Percentiles rank a stretch among this genome's conserved stretches.
Evolutionary conservation across 371 early-diverging fungal species (phyloP).

Genomic region (Rhizopus arrhizus): DNA sequence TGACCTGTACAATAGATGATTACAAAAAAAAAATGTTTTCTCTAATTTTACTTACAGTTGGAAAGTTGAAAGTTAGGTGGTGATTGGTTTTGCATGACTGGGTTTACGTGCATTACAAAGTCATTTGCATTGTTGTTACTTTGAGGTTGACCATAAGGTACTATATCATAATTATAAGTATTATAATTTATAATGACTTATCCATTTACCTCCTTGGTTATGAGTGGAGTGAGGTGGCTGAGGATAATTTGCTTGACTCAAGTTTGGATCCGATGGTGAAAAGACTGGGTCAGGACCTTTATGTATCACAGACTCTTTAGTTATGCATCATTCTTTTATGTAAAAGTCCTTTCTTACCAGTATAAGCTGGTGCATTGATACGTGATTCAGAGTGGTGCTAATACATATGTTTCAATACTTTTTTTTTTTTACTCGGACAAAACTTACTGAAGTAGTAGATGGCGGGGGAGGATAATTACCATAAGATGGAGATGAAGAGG

Average conservation of each 20-base stretch:
- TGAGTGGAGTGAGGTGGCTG: constrained; percentile 29
- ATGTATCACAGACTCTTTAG: background rate
- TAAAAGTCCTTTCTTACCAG: constrained; percentile 14
- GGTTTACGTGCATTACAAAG: constrained; percentile 41
- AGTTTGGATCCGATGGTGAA: constrained; percentile 19
- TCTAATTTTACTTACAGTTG: constrained; percentile 52
- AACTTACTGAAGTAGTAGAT: background rate
- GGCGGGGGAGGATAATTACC: constrained; percentile 14
- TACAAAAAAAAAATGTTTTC: constrained; percentile 32
- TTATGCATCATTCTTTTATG: background rate
- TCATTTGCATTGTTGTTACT: constrained; percentile 6
- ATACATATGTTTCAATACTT: background rate
- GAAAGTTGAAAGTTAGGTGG: constrained; percentile 63
- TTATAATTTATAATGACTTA: background rate
- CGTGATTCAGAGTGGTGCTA: background rate
- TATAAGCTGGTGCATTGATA: constrained; percentile 21
- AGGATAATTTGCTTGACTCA: constrained; percentile 32
- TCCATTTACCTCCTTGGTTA: constrained; percentile 9
- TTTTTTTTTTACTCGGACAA: background rate
- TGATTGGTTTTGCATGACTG: constrained; percentile 22
- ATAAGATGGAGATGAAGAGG: constrained; percentile 10
- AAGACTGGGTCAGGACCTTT: constrained; percentile 27
- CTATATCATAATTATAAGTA: constrained; percentile 2
- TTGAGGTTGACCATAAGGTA: constrained; percentile 27
- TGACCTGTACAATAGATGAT: constrained; percentile 34